Evolutionary conservation across 1,284 basidiomycete genomes (phyloP), one percentile per base, ranked within the genome.

Genomic region (Apiotrichum veenhuisii): DNA sequence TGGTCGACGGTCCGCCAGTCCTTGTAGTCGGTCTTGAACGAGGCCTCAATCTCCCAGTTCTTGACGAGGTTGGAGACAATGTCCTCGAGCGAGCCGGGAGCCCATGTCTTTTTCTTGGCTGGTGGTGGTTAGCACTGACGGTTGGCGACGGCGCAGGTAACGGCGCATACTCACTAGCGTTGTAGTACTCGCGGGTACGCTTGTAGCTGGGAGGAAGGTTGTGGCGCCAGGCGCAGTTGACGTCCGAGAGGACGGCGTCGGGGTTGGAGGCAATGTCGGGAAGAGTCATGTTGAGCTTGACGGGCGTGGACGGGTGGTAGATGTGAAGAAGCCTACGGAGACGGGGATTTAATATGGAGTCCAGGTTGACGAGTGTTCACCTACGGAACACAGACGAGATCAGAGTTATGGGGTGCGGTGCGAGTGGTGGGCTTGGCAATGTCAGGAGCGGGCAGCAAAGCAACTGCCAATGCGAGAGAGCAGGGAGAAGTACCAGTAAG

Each of bases 11-110:
- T 59, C 34, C 57, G 53, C 57, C 58, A 60, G 25, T 60, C 55
- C 27, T 56, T 50, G 47, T 57, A 52, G 52, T 57, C 46, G 48
- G 58, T 60, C 58, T 60, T 60, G 58, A 50, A 60, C 25, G 54
- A 57, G 11, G 58, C 58, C 58, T 60, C 58, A 34, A 60, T 60
- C 49, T 60, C 58, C 58, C 58, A 60, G 58, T 60, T 60, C 58
- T 60, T 60, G 27, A 60, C 58, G 22, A 60, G 52, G 55, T 60
- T 60, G 49, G 50, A 49, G 40, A 57, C 58, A 50, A 60, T 56
- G 38, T 45, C 42, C 43, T 50, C 42, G 38, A 60, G 58, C 43
- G 58, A 60, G 2, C 58, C 58, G 7, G 51, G 51, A 25, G 37
- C 52, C 52, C 55, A 55, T n/a, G 23, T 43, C 52, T 38, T 45